A percentile compares a stretch with the other conserved stretches of the same genome.
Conservation (phyloP, 2,329 filamentous ascomycete species). For the Xylariales sp. region DNA sequence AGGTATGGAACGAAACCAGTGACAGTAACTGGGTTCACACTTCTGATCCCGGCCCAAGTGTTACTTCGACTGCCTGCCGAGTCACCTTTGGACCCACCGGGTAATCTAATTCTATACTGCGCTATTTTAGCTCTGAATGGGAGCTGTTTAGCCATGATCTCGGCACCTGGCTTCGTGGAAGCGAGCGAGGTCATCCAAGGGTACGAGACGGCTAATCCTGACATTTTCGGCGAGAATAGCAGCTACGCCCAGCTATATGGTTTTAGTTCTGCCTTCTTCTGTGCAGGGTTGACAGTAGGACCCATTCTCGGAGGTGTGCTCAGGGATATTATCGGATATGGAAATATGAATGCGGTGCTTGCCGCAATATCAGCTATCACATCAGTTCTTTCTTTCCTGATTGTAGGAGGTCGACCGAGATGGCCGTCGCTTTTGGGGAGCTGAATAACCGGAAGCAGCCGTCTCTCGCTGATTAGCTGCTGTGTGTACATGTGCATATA, state of each 20-base stretch:
- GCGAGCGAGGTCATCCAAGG: constrained; percentile 49
- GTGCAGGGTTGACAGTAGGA: constrained; percentile 53
- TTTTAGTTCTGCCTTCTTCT: constrained; percentile 60
- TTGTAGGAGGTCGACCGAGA: constrained; percentile 37
- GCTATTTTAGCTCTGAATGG: constrained; percentile 37
- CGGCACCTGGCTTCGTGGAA: constrained; percentile 52
- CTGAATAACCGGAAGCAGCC: too few species aligned
- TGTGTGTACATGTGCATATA: too few species aligned
- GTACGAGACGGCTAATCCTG: constrained; percentile 50
- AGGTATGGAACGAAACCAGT: constrained; percentile 27
- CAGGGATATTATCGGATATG: constrained; percentile 48
- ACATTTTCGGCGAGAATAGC: constrained; percentile 49
- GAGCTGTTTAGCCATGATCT: constrained; percentile 47
- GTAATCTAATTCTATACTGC: constrained; percentile 18
- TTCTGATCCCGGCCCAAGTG: constrained; percentile 54
- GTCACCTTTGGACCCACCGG: constrained; percentile 22
- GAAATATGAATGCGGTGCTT: constrained; percentile 51
- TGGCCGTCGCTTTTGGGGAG: too few species aligned
- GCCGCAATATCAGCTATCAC: constrained; percentile 39
- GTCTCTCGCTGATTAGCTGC: too few species aligned
- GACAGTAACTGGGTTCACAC: constrained; percentile 39
- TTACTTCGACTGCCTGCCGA: constrained; percentile 53
- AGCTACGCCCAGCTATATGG: constrained; percentile 65
- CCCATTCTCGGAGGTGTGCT: constrained; percentile 51
- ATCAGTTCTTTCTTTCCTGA: constrained; percentile 36